Base-by-base conservation (phyloP, 2,329 filamentous ascomycete species). In the Trichophyton rubrum region DNA sequence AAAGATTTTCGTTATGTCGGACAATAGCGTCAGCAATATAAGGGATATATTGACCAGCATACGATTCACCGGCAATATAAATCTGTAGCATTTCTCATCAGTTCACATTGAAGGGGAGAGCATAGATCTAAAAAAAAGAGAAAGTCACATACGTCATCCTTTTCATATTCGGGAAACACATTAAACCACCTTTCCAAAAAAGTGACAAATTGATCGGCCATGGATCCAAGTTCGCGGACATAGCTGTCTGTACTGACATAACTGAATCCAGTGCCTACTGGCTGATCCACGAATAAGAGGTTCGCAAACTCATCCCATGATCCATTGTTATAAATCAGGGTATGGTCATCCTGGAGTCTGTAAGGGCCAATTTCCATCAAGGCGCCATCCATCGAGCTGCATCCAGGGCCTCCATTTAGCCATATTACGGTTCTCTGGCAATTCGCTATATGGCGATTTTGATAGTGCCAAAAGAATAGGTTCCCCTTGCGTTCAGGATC, bases 291-390 rank as follows among this genome's bases (percentile, higher is more conserved):
- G 70, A 99, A 99, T 62, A 99, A 83, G 58, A 99, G 75, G 69
- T 99, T 99, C 65, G 93, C 90, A 70, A 97, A 99, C 77, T 99
- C 92, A 73, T 96, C 88, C 95, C 95, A 99, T 0, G 90, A 91
- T n/a, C 93, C 93, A 60, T 95, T 87, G 72, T 96, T 96, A 72
- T 89, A 85, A 61, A 79, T 79, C 61, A 99, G 77, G 68, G 86
- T 80, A 74, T 81, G 74, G 35, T 87, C 82, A 66, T 92, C 82
- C 69, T 87, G 86, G 61, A 99, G 77, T 65, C 93, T 81, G 73
- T 96, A 99, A 1, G 93, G 93, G 0, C 93, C 93, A 64, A 99
- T 84, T 74, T 99, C 93, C 85, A 97, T 97, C 79, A 97, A 75
- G 1, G 90, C 90, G 66, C 92, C 93, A 73, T 99, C 95, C 80